Evolutionary conservation across 139 green algal genomes (phyloP), one percentile per base, ranked within the genome.

Genomic region (Eudorina sp.): DNA sequence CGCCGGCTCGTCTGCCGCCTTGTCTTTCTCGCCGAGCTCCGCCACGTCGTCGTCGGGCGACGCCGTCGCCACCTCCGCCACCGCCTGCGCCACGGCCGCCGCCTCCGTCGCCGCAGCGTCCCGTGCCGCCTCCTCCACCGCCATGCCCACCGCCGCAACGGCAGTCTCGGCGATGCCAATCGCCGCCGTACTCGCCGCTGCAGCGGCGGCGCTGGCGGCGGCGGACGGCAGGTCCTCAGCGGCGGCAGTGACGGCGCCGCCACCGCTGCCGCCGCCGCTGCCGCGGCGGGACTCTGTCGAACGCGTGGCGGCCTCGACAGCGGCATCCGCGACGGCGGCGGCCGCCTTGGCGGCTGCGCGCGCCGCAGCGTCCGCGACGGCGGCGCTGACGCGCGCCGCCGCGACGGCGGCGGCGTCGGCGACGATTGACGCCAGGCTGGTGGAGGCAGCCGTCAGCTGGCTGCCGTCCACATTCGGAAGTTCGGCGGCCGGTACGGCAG

Each of bases 261-360:
- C 23, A 29, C 3, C 3, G 27, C 21, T 29, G 62, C 38, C 19
- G 13, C 27, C 48, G 19, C 8, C 70, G 1, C 6, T 29, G 34
- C 66, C 34, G 38, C 31, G 14, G 66, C 66, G 14, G 66, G 31
- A 48, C 29, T n/a, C 75, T 31, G 53, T n/a, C 11, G n/a, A 31
- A 9, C 53, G 51, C 4, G 53, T 53, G 2, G 76, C 76, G 51
- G 76, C 76, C 31, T 84, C 76, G 34, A 72, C 38, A 21, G 76
- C 76, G 53, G 76, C 76, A 16, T 84, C 76, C 4, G 76, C 76
- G 53, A 84, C 76, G 53, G 76, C 76, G 53, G 31, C 7, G n/a
- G 75, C 75, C 29, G 48, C 75, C 46, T 48, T 83, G 34, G 76
- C 23, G 36, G 76, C 76, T 19, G 76, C 76, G 31, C 53, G 53